Evolutionary conservation across 2,329 filamentous ascomycete species (phyloP), one percentile per base, ranked within the genome.

Genomic region (Xylaria sp.): DNA sequence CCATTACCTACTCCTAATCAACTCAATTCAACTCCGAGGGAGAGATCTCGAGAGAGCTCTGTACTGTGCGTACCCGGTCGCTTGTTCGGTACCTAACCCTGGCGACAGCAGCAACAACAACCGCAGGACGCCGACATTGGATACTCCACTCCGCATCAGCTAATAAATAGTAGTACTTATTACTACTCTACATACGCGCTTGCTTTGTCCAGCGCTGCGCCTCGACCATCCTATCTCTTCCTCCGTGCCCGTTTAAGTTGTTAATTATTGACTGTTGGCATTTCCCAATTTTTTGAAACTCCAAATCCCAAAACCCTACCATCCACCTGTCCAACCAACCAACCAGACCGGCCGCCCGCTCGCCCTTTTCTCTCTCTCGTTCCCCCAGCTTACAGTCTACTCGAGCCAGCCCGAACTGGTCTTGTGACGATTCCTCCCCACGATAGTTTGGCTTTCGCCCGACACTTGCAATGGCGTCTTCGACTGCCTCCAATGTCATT

Each of bases 401-500:
- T 54, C 52, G 60, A 39, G 57, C 57, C 59, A 39, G 37, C 37
- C 65, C 69, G 52, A 63, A 50, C 50, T 54, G 63, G 64, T 69
- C 59, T 65, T 71, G 66, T 72, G 66, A 72, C 71, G 66, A 65
- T 63, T 39, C 64, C 57, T 60, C 66, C 44, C 67, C 41, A 58
- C 63, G 39, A 67, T 62, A 60, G 34, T 55, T 69, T 71, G 69
- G 64, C 69, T 63, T 46, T 59, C 63, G 65, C 69, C 57, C 60
- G 70, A 66, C 62, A 72, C 60, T 59, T 72, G 72, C 74, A 72
- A 79, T 79, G 78, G 77, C 78, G 71, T 78, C 73, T 71, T 73
- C 77, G 65, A 75, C 73, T 71, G 71, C 77, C 63, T 80, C 80
- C 67, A 83, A 83, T 80, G 82, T 83, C 68, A 83, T 84, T 77